Evolutionary conservation across 2,329 filamentous ascomycete species (phyloP).

Genomic region (Beauveria brongniartii): DNA sequence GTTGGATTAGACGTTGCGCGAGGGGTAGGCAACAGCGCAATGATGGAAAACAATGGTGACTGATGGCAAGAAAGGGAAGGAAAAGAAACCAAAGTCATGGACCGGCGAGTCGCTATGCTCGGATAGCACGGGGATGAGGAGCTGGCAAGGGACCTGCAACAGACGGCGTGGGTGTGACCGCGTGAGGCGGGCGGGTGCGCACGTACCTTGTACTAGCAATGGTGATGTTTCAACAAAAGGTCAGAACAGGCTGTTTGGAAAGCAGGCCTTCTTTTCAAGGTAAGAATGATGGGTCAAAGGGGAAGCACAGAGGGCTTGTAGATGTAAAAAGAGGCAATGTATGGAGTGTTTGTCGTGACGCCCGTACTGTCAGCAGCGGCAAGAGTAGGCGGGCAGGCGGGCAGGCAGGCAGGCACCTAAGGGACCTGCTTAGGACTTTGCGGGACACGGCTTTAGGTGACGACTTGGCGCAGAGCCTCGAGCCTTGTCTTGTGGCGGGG

Average conservation of each 20-base stretch:
- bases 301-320: not conserved
- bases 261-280: too few relatives aligned
- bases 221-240: not conserved
- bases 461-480: too few relatives aligned
- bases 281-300: not conserved
- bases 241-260: not conserved
- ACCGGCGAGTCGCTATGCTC: not conserved
- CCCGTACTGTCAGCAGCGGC: not conserved
- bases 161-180: not conserved
- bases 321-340: not conserved
- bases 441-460: too few relatives aligned
- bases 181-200: not conserved
- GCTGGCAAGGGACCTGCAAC: constrained; percentile 1
- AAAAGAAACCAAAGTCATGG: not conserved
- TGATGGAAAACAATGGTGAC: not conserved
- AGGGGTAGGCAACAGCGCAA: not conserved
- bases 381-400: not conserved
- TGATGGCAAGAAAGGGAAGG: not conserved
- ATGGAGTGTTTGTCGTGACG: not conserved
- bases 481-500: too few relatives aligned
- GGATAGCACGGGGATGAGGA: not conserved
- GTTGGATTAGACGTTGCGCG: not conserved
- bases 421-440: not conserved
- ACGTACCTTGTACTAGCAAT: constrained; percentile 1
- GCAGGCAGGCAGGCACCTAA: not conserved